Percentiles rank a stretch among this genome's conserved stretches.
Evolutionary conservation across 2,329 filamentous ascomycete species (phyloP).

Genomic region (Xylaria polymorpha): DNA sequence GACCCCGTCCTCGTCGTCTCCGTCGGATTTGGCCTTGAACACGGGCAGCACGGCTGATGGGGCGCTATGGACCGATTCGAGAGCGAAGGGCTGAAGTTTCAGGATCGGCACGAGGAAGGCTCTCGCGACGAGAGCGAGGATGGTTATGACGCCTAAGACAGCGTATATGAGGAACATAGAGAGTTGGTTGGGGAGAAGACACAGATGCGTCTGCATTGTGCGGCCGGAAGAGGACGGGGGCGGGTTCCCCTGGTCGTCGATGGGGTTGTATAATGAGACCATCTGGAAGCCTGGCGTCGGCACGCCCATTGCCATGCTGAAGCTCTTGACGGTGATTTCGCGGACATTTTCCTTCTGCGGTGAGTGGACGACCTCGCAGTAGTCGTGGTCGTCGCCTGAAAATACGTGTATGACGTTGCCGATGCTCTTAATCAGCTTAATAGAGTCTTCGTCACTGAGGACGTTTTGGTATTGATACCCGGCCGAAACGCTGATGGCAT

Average conservation of each 20-base stretch:
- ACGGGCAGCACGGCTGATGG: conserved; percentile 56
- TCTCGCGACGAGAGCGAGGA: conserved; percentile 63
- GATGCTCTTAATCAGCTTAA: conserved; percentile 78
- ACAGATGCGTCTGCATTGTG: conserved; percentile 90
- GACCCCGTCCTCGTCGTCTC: conserved; percentile 51
- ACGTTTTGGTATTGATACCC: conserved; percentile 99
- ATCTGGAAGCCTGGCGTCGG: conserved; percentile 87
- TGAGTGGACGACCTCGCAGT: conserved; percentile 88
- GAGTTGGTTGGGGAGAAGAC: conserved; percentile 88
- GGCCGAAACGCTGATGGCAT: conserved; percentile 78
- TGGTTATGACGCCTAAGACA: conserved; percentile 66
- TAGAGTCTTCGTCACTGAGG: conserved; percentile 79
- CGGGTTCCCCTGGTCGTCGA: conserved; percentile 70
- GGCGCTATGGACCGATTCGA: conserved; percentile 54
- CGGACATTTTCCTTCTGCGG: conserved; percentile 71
- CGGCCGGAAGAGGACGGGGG: conserved; percentile 56
- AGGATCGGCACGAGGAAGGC: conserved; percentile 68
- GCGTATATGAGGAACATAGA: conserved; percentile 85
- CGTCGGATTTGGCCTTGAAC: conserved; percentile 67
- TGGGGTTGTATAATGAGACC: conserved; percentile 91
- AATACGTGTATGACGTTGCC: conserved; percentile 89
- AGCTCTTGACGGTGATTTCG: conserved; percentile 95
- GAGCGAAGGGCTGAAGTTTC: conserved; percentile 64
- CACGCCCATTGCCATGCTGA: conserved; percentile 97
- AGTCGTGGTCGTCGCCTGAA: conserved; percentile 97